Base-by-base conservation (phyloP, 805 yeast species). In the Tetrapisispora phaffii region DNA sequence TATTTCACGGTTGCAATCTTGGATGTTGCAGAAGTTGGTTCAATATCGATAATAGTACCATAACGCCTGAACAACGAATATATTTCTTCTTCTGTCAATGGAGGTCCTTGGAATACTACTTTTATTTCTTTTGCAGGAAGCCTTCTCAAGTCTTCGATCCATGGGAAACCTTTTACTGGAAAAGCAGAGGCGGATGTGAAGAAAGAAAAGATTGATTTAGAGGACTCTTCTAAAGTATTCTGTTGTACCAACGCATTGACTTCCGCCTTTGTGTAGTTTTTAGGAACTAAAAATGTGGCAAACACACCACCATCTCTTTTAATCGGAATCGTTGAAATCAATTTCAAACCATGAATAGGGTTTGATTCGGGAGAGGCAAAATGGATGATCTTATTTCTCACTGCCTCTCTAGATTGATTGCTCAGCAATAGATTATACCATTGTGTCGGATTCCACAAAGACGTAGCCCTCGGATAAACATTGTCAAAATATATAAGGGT, bases 261-360 rank as follows among this genome's bases (percentile, higher is more conserved):
- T 20, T 76, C 80, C 34, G 75, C 72, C 5, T 74, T 65, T 5
- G 74, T 65, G 44, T 62, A 62, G 2, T 65, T 71, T 6, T 68
- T 71, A 0, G 89, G 85, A 24, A 85, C 76, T 26, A 68, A 63
- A 54, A 82, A 82, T 51, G 82, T 82, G 32, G 86, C 93, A 71
- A 90, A 89, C 1, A 87, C 96, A 38, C 97, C 97, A 43, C 97
- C 96, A 58, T 93, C 98, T 48, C 95, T 71, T 46, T 70, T 71
- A 45, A 89, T 74, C 0, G 93, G 83, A 28, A 81, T 76, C 26
- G 86, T 72, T 1, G 80, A 79, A 7, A 75, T 70, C 41, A 86
- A 68, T 24, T 71, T 64, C 21, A 80, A 47, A 1, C 67, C 70
- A 35, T 62, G 61, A n/a, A 70, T 63, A 1, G 71, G 68, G 19